phyloP scores from a whole-genome alignment of 1,284 basidiomycete genomes.

The Ceratorhiza oryzae-sativae region DNA sequence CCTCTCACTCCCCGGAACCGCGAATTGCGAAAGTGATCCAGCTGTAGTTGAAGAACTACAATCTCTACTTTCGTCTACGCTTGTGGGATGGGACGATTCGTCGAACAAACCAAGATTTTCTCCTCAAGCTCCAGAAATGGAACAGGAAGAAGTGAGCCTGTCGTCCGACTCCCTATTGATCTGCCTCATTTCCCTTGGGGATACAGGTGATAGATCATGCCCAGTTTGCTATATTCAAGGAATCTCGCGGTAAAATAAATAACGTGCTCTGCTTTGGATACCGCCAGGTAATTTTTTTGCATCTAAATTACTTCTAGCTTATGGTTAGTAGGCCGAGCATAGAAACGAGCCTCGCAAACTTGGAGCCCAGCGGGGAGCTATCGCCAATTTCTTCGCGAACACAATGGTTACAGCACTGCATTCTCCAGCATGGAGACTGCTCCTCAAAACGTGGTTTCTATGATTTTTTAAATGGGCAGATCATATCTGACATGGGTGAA shows the following conservation, averaged over 20 bases:
- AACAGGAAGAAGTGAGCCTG: slow-evolving; percentile 24
- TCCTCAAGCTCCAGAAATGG: slow-evolving; percentile 5
- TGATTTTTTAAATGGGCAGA: background rate
- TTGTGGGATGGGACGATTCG: slow-evolving; percentile 17
- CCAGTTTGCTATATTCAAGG: slow-evolving; percentile 60
- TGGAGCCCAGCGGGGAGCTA: slow-evolving; percentile 50
- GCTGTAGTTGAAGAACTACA: background rate
- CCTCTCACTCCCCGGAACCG: background rate
- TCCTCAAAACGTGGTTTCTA: slow-evolving; percentile 64
- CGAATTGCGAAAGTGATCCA: background rate
- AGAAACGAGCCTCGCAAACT: slow-evolving; percentile 46
- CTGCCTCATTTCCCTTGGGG: background rate
- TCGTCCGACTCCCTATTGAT: background rate
- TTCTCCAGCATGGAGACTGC: slow-evolving; percentile 67
- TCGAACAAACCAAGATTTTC: background rate
- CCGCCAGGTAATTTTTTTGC: slow-evolving; percentile 57
- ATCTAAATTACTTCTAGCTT: background rate
- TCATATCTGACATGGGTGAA: background rate
- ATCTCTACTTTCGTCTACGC: background rate
- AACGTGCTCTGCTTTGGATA: slow-evolving; percentile 75
- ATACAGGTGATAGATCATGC: slow-evolving; percentile 65
- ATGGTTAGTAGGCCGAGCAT: slow-evolving; percentile 46
- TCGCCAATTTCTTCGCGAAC: slow-evolving; percentile 73
- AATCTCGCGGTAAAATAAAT: slow-evolving; percentile 51
- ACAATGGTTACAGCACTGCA: slow-evolving; percentile 74